Base-by-base conservation (phyloP, 257 asterid genomes). In the Paraleonurus japonicus region DNA sequence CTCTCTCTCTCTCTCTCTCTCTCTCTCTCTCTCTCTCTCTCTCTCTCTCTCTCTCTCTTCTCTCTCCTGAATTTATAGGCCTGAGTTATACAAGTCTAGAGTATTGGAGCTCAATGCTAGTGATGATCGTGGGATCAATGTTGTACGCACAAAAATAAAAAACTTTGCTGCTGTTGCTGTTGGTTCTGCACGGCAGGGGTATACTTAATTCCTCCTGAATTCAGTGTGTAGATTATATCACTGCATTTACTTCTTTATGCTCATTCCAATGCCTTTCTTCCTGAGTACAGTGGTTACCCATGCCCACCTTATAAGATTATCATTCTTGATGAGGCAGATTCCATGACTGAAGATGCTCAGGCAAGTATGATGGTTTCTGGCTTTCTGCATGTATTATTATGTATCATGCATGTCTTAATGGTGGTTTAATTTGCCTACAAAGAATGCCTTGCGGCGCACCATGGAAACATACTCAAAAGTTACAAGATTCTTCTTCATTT, bases 291-390 rank as follows among this genome's bases (percentile, higher is more conserved):
- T 68, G 96, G 93, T 43, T 94, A 91, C 77, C 99, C 97, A 5
- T 94, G 99, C 78, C 98, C 99, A 12, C 98, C 98, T 69, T 94
- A 75, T 80, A 94, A 94, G 86, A 91, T 94, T 61, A 91, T 91
- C 59, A 86, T 94, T 72, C 92, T 94, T 67, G 99, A 94, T 71
- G 99, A 94, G 87, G 99, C 99, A 7, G 98, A 94, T 85, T 94
- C 99, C n/a, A 94, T 94, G 99, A 94, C 98, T 20, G 96, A 94
- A 85, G 99, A 94, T 84, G 99, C 99, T 76, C 98, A 94, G 91
- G 99, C 77, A 78, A 76, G 91, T 84, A 45, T 64, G 11, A 30
- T 6, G 23, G 41, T 54, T 69, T 65, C 59, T 17, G 9, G 10
- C 8, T 51, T 51, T 51, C 19, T 58, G 20, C 53, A 0, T 69